Percentiles rank a stretch among this genome's conserved stretches.
Conservation (phyloP, 805 yeast species). For the Candida suzukii region DNA sequence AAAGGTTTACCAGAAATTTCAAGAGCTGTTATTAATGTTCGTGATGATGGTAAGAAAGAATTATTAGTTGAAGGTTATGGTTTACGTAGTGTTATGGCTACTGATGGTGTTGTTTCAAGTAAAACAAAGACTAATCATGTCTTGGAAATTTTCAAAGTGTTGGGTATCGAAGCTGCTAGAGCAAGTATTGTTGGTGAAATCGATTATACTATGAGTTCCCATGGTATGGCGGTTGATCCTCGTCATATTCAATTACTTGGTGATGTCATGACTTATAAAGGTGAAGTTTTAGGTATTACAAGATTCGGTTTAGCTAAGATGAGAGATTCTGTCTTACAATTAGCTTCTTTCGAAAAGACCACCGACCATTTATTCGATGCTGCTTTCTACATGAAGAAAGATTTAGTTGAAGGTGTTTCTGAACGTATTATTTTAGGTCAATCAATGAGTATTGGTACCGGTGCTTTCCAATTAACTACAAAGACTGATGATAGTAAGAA, state of each 20-base stretch:
- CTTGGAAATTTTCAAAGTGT: conserved; percentile 77
- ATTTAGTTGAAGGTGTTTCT: conserved; percentile 93
- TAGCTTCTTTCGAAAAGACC: conserved; percentile 96
- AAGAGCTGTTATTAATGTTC: conserved; percentile 93
- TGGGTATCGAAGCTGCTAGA: conserved; percentile 98
- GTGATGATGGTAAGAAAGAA: conserved; percentile 81
- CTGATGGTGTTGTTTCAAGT: conserved; percentile 91
- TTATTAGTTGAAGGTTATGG: conserved; percentile 97
- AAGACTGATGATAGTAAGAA: conserved; percentile 38
- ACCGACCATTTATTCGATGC: conserved; percentile 98
- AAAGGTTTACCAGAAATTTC: conserved; percentile 89
- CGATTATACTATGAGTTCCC: conserved; percentile 96
- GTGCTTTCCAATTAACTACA: conserved; percentile 82
- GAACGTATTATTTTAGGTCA: conserved; percentile 97
- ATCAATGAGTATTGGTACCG: conserved; percentile 96
- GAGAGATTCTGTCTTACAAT: conserved; percentile 95
- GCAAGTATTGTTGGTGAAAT: conserved; percentile 88
- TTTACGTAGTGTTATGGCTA: conserved; percentile 89
- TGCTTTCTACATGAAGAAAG: conserved; percentile 95
- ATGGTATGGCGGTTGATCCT: conserved; percentile 99
- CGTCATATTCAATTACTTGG: conserved; percentile 97
- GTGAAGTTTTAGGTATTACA: conserved; percentile 96
- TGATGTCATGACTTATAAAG: conserved; percentile 98
- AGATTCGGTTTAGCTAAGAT: conserved; percentile 96
- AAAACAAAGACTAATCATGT: conserved; percentile 89